These are phyloP conservation scores for Pseudogymnoascus sp. DNA, from an alignment of 2,329 filamentous ascomycete genomes.

Conservation along the genomic window DNA sequence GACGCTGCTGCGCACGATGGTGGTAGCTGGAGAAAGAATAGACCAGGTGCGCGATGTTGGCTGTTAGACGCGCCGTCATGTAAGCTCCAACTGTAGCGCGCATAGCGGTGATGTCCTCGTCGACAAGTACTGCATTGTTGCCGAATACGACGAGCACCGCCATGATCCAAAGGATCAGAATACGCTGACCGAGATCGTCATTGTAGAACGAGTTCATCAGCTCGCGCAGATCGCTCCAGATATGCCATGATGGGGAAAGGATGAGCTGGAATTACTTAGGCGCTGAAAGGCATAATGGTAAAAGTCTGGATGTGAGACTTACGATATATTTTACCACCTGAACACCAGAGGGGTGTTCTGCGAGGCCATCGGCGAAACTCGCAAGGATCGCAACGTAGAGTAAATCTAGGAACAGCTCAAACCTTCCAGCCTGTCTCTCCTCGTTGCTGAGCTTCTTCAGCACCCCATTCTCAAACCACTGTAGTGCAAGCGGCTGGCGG, in stretches of 20 bases:
- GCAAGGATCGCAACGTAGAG: constrained; percentile 43
- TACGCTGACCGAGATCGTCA: constrained; percentile 39
- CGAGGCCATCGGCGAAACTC: constrained; percentile 40
- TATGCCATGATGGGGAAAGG: constrained; percentile 40
- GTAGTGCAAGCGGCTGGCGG: constrained; percentile 14
- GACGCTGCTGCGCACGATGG: constrained; percentile 37
- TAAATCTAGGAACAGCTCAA: constrained; percentile 42
- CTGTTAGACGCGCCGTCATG: constrained; percentile 36
- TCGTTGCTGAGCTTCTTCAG: constrained; percentile 11
- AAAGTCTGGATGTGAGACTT: neutral
- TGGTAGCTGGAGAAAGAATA: constrained; percentile 40
- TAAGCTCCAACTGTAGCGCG: constrained; percentile 39
- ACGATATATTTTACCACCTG: constrained; percentile 39
- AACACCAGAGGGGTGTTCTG: constrained; percentile 36
- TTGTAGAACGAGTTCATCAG: constrained; percentile 46
- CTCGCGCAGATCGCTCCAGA: constrained; percentile 42
- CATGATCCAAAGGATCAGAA: constrained; percentile 44
- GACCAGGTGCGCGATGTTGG: constrained; percentile 30
- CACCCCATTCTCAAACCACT: constrained; percentile 14
- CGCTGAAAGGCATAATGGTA: neutral
- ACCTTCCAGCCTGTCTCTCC: constrained; percentile 26
- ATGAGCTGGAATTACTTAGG: constrained; percentile 27
- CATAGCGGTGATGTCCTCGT: constrained; percentile 36
- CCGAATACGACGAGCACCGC: constrained; percentile 39
- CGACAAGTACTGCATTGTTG: constrained; percentile 38